phyloP scores from a whole-genome alignment of 1,139 yeast genomes.

The Kodamaea plutei region DNA sequence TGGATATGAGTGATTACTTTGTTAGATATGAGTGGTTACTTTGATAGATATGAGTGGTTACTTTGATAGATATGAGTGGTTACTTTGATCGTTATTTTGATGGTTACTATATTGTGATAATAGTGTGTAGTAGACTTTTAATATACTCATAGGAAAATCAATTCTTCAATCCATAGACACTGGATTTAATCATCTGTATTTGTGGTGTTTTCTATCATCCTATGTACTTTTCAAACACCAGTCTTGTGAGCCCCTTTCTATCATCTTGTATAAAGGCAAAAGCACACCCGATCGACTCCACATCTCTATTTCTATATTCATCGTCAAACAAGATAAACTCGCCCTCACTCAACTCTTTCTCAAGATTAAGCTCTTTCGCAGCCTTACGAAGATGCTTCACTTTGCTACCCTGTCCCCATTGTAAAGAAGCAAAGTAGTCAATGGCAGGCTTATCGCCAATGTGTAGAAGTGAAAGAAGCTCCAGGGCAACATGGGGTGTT shows the following conservation, averaged over 20 bases:
- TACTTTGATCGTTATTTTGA: no score
- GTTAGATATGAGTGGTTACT: no score
- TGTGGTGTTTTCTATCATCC: no score
- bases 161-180: no score
- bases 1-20: no score
- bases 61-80: no score
- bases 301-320: slow-evolving; percentile 64
- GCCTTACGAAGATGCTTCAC: slow-evolving; percentile 51
- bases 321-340: slow-evolving; percentile 68
- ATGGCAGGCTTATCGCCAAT: slow-evolving; percentile 47
- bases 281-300: slow-evolving; percentile 55
- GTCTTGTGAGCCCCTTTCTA: slow-evolving; percentile 47
- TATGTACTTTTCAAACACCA: slow-evolving; percentile 44
- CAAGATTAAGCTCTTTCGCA: slow-evolving; percentile 34
- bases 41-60: no score
- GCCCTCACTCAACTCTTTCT: slow-evolving; percentile 39
- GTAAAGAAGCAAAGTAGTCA: slow-evolving; percentile 47
- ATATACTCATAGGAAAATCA: no score
- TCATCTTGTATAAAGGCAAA: slow-evolving; percentile 50
- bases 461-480: slow-evolving; percentile 46
- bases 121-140: no score
- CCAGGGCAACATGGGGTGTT: slow-evolving; percentile 59
- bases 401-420: slow-evolving; percentile 70
- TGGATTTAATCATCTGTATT: no score
- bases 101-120: no score